phyloP scores from a whole-genome alignment of 1,284 basidiomycete genomes.

The Crepidotus sp. region DNA sequence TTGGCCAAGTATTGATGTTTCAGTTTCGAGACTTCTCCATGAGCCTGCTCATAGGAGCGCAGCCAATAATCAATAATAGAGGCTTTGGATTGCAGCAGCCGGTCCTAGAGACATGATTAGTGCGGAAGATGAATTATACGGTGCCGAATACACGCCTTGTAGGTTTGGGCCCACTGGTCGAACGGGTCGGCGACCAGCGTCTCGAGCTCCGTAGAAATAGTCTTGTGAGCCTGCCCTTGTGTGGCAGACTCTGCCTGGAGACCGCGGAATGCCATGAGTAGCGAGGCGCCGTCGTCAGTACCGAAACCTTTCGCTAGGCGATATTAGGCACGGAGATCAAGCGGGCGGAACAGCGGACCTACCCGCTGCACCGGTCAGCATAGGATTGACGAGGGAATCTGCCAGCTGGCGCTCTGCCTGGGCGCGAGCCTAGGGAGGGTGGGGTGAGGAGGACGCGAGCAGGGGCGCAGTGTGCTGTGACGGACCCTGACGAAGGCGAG shows the following conservation, averaged over 20 bases:
- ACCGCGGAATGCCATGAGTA: conserved; percentile 70
- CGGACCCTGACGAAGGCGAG: conserved; percentile 72
- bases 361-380: conserved; percentile 46
- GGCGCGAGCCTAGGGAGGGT: conserved; percentile 46
- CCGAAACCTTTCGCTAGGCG: conserved; percentile 53
- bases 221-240: conserved; percentile 60
- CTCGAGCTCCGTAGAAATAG: conserved; percentile 59
- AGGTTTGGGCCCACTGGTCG: conserved; percentile 58
- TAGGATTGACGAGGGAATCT: conserved; percentile 44
- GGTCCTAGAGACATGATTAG: conserved; percentile 35
- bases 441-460: conserved; percentile 10
- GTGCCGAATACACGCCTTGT: conserved; percentile 40
- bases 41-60: conserved; percentile 56
- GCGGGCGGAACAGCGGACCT: conserved; percentile 5
- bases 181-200: conserved; percentile 68
- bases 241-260: conserved; percentile 59
- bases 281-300: conserved; percentile 70
- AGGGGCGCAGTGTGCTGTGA: conserved; percentile 2
- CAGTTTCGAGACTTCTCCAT: conserved; percentile 58
- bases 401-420: conserved; percentile 56
- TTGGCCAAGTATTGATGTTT: conserved; percentile 74
- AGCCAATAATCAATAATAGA: conserved; percentile 65
- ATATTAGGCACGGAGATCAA: conserved; percentile 8
- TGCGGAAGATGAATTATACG: conserved; percentile 1
- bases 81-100: conserved; percentile 45